Percentiles rank a stretch among this genome's conserved stretches.
These are phyloP conservation scores for Aspergillus puulaauensis DNA, from an alignment of 2,329 filamentous ascomycete species.

Conservation along the genomic window DNA sequence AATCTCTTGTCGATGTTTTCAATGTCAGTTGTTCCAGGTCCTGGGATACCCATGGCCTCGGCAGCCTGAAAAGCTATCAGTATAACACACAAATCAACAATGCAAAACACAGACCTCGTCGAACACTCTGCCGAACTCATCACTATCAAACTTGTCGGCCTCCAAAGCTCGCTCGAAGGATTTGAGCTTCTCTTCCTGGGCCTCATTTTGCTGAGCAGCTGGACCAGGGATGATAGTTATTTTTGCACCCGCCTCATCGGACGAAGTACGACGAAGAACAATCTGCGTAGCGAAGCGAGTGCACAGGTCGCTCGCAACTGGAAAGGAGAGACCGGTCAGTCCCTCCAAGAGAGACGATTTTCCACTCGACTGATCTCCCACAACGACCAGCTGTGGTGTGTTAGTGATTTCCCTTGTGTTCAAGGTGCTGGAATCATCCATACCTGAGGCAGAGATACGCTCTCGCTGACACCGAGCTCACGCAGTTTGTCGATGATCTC, in stretches of 20 bases:
- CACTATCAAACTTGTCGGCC: conserved; percentile 17
- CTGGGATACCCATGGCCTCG: conserved; percentile 27
- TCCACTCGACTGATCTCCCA: conserved; percentile 35
- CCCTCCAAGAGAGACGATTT: conserved; percentile 34
- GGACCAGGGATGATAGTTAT: conserved; percentile 35
- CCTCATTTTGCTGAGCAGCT: conserved; percentile 17
- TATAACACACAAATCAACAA: background rate
- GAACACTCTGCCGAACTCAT: conserved; percentile 18
- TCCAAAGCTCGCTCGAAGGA: conserved; percentile 15
- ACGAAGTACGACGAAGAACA: conserved; percentile 22
- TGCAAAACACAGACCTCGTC: conserved; percentile 19
- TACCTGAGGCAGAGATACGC: conserved; percentile 31
- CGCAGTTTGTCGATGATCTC: conserved; percentile 27
- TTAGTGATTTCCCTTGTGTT: background rate
- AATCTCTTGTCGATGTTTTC: conserved; percentile 31
- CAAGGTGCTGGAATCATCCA: background rate
- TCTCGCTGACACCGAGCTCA: conserved; percentile 28
- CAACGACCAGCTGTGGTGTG: conserved; percentile 29
- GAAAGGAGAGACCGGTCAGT: conserved; percentile 30
- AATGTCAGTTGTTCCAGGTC: conserved; percentile 8
- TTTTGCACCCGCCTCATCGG: conserved; percentile 15
- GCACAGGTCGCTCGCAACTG: conserved; percentile 28
- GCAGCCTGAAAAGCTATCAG: conserved; percentile 19
- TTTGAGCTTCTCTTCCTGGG: conserved; percentile 13
- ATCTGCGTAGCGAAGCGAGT: conserved; percentile 35